Conservation (phyloP, 2,329 filamentous ascomycete species). For the Alternaria ethzedia region DNA sequence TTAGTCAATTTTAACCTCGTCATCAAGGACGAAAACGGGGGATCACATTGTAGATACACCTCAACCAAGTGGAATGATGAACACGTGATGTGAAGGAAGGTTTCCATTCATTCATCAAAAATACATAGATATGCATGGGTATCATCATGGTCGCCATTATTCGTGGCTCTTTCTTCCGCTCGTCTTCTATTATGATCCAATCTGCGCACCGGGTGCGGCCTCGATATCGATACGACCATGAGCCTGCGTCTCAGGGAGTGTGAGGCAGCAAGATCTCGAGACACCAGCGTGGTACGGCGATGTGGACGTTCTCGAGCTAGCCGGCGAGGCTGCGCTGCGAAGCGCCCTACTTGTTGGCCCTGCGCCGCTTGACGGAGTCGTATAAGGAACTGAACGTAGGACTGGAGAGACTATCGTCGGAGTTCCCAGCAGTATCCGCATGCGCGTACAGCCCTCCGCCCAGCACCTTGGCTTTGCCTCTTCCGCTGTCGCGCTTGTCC, state of each 20-base stretch:
- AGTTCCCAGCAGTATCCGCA: too few species aligned
- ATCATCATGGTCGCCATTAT: neutral
- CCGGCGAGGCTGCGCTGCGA: neutral
- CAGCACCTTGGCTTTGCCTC: too few species aligned
- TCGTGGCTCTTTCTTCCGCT: neutral
- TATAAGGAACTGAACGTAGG: too few species aligned
- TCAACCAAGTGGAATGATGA: neutral
- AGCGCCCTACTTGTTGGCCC: too few species aligned
- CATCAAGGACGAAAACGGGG: neutral
- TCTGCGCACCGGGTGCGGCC: neutral
- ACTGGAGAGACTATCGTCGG: too few species aligned
- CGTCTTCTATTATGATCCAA: neutral
- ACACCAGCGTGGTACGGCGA: too few species aligned
- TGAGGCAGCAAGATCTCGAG: too few species aligned
- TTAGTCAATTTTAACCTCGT: neutral
- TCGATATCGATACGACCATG: neutral
- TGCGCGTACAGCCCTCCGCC: too few species aligned
- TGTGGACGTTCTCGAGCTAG: too few species aligned
- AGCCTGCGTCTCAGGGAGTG: neutral
- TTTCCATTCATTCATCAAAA: rapidly evolving
- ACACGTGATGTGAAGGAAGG: neutral
- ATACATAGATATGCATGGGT: neutral
- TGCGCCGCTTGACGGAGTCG: too few species aligned
- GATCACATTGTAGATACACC: neutral
- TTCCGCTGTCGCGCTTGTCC: too few species aligned